Percentiles rank a stretch among this genome's conserved stretches.
phyloP scores from a whole-genome alignment of 768 basidiomycete species.

The Suillus occidentalis region DNA sequence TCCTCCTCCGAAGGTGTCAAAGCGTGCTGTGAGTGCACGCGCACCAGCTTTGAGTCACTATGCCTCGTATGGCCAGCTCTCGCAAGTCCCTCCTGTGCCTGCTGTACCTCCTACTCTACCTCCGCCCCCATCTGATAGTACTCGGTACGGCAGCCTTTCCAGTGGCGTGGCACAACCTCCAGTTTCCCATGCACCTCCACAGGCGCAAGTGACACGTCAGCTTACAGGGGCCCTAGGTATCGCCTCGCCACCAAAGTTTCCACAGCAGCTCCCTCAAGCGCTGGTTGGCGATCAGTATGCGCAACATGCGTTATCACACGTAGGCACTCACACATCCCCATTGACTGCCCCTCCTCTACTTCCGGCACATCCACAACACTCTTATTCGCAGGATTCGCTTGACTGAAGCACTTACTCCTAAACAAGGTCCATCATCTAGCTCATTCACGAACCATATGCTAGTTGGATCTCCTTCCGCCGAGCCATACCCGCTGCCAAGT shows the following conservation, averaged over 20 bases:
- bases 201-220: background rate
- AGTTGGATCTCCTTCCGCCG: background rate
- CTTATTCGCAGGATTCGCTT: background rate
- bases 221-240: background rate
- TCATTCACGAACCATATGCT: background rate
- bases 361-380: slow-evolving; percentile 4
- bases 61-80: slow-evolving; percentile 11
- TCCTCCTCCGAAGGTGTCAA: slow-evolving; percentile 44
- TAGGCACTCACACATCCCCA: background rate
- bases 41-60: slow-evolving; percentile 14
- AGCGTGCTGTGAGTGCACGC: slow-evolving; percentile 29
- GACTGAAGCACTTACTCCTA: slow-evolving; percentile 9
- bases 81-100: slow-evolving; percentile 18
- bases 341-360: background rate
- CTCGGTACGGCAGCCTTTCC: background rate
- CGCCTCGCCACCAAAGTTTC: background rate
- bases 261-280: slow-evolving; percentile 3
- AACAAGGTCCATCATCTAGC: background rate
- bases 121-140: background rate
- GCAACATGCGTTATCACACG: background rate
- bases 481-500: background rate
- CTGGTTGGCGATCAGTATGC: background rate
- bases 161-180: background rate
- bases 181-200: slow-evolving; percentile 11
- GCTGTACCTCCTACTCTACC: slow-evolving; percentile 7